These are phyloP conservation scores for Suhomyces xylopsoci DNA, from an alignment of 805 yeast genomes.

Conservation along the genomic window DNA sequence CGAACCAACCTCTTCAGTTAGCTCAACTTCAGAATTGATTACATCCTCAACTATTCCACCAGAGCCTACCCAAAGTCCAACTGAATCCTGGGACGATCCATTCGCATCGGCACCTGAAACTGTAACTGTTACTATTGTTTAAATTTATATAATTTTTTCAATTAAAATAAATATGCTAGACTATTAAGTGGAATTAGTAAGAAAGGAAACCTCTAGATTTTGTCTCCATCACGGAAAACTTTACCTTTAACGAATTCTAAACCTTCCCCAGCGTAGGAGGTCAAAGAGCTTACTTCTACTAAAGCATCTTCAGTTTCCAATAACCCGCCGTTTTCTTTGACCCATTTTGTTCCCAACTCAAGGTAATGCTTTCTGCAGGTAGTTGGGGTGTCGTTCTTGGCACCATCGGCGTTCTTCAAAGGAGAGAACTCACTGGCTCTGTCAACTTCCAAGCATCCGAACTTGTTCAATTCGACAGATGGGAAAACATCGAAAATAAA, in stretches of 20 bases:
- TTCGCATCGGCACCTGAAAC: neutral
- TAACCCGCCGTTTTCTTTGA: conserved; percentile 63
- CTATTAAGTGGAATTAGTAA: neutral
- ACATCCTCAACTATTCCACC: neutral
- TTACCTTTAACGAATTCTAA: conserved; percentile 54
- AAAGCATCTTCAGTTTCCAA: conserved; percentile 42
- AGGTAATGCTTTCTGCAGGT: conserved; percentile 69
- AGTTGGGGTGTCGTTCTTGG: conserved; percentile 80
- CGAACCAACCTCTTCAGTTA: neutral
- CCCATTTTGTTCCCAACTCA: conserved; percentile 72
- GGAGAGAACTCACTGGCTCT: conserved; percentile 89
- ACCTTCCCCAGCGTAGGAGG: conserved; percentile 77
- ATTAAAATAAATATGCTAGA: neutral
- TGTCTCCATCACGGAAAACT: conserved; percentile 32
- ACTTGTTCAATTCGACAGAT: conserved; percentile 60
- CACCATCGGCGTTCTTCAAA: conserved; percentile 82
- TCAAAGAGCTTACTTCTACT: conserved; percentile 74
- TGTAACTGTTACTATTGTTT: neutral
- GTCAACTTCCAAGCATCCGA: conserved; percentile 90
- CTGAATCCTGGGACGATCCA: neutral
- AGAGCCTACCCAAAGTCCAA: neutral
- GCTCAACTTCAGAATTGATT: neutral
- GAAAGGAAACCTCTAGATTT: conserved; percentile 9
- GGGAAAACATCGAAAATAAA: conserved; percentile 96
- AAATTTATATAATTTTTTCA: neutral